phyloP scores from a whole-genome alignment of 108 stramenopile species.

The Cylindrotheca closterium region DNA sequence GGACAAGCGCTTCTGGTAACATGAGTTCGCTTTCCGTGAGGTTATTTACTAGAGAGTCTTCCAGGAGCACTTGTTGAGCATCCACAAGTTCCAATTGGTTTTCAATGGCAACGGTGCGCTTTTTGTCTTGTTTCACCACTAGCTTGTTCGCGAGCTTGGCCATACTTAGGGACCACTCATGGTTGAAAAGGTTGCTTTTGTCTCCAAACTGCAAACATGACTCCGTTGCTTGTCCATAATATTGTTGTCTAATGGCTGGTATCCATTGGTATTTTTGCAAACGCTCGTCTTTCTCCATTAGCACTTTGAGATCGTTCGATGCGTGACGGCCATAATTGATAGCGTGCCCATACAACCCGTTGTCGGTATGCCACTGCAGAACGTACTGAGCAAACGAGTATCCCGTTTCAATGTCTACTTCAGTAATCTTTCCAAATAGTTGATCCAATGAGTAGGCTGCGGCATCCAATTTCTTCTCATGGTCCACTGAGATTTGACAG shows the following conservation, averaged over 20 bases:
- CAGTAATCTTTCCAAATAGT: slow-evolving; percentile 20
- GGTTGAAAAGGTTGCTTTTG: background rate
- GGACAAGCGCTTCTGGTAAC: slow-evolving; percentile 26
- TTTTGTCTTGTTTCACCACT: slow-evolving; percentile 11
- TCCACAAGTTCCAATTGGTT: slow-evolving; percentile 30
- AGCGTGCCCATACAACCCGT: slow-evolving; percentile 39
- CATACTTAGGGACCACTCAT: slow-evolving; percentile 34
- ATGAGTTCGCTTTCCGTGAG: background rate
- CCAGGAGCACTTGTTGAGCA: slow-evolving; percentile 31
- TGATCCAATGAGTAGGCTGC: slow-evolving; percentile 27
- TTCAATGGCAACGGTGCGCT: slow-evolving; percentile 20
- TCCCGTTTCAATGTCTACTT: slow-evolving; percentile 12
- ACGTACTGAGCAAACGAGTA: slow-evolving; percentile 40
- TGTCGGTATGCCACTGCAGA: slow-evolving; percentile 41
- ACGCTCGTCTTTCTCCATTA: slow-evolving; percentile 31
- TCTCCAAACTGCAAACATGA: slow-evolving; percentile 18
- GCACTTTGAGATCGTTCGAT: slow-evolving; percentile 20
- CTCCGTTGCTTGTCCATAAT: slow-evolving; percentile 26
- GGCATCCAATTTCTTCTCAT: slow-evolving; percentile 34
- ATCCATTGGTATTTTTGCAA: slow-evolving; percentile 44
- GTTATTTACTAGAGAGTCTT: background rate
- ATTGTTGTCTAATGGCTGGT: slow-evolving; percentile 24
- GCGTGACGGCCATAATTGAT: slow-evolving; percentile 40
- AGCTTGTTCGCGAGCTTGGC: slow-evolving; percentile 39
- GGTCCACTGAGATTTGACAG: slow-evolving; percentile 39